A percentile compares a stretch with the other conserved stretches of the same genome.
Conservation (phyloP, 2,329 filamentous ascomycete species). For the Sporothrix luriei region DNA sequence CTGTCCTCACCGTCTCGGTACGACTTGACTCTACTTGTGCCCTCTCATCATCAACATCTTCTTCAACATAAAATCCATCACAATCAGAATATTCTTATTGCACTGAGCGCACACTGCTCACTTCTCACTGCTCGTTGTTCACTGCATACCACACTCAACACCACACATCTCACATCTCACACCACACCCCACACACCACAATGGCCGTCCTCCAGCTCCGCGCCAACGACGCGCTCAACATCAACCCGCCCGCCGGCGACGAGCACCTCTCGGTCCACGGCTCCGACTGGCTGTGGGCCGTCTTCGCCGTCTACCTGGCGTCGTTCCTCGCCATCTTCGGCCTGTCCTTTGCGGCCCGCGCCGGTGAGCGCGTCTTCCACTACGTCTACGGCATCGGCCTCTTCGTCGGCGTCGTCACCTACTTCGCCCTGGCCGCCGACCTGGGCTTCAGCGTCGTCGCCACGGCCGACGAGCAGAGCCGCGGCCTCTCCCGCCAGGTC, state of each 20-base stretch:
- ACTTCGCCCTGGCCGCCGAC: constrained; percentile 57
- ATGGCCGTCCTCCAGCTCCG: constrained; percentile 44
- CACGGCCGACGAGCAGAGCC: constrained; percentile 40
- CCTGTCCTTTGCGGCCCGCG: constrained; percentile 48
- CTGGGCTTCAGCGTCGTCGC: constrained; percentile 50
- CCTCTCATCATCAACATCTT: neutral
- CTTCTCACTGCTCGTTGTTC: too few relatives aligned
- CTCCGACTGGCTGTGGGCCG: constrained; percentile 59
- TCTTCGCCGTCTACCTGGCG: constrained; percentile 53
- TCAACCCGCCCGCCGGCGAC: constrained; percentile 51
- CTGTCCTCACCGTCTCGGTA: neutral
- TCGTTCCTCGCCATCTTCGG: constrained; percentile 50
- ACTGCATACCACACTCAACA: neutral
- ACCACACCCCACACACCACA: constrained; percentile 18
- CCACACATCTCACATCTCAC: neutral
- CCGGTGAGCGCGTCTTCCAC: constrained; percentile 59
- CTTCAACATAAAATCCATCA: neutral
- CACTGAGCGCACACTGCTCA: too few relatives aligned
- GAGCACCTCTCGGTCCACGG: constrained; percentile 49
- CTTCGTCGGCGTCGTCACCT: constrained; percentile 53
- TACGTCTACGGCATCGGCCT: constrained; percentile 56
- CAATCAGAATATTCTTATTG: too few relatives aligned
- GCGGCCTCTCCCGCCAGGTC: constrained; percentile 50
- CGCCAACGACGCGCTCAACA: constrained; percentile 51
- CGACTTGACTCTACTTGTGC: neutral